Percentiles rank a stretch among this genome's conserved stretches.
Conservation (phyloP, 78 protist genomes). For the Dictyostelium firmibasis region DNA sequence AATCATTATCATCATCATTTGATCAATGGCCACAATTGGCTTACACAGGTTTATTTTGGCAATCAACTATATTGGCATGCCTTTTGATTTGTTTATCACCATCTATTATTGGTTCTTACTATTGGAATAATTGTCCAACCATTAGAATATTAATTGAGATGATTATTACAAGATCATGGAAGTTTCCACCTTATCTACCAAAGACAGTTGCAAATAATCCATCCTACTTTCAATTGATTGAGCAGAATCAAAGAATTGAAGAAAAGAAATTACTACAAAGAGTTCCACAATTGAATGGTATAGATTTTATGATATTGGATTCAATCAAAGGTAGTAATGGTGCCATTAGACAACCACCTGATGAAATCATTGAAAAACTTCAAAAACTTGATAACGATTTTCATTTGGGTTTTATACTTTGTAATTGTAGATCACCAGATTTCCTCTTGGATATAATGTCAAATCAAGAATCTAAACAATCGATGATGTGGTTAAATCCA, state of each 20-base stretch:
- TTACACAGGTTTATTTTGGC: conserved; percentile 45
- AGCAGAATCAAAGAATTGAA: conserved; percentile 2
- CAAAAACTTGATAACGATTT: conserved; percentile 39
- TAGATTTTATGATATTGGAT: conserved; percentile 33
- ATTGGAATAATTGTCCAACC: conserved; percentile 57
- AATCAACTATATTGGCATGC: conserved; percentile 19
- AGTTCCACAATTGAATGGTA: neutral
- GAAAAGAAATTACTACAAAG: neutral
- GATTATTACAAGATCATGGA: conserved; percentile 46
- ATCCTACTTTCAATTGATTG: conserved; percentile 5
- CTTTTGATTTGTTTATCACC: conserved; percentile 32
- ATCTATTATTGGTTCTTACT: neutral
- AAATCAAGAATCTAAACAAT: conserved; percentile 47
- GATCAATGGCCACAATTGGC: neutral
- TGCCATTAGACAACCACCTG: conserved; percentile 47
- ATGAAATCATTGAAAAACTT: conserved; percentile 36
- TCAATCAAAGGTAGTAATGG: neutral
- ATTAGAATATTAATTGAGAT: conserved; percentile 36
- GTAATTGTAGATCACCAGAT: conserved; percentile 56
- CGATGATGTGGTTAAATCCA: conserved; percentile 56
- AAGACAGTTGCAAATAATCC: neutral
- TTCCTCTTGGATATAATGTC: conserved; percentile 59
- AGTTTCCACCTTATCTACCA: conserved; percentile 57
- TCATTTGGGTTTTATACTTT: conserved; percentile 36
- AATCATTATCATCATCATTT: too few relatives aligned